These are phyloP conservation scores for Penicillium thymicola DNA, from an alignment of 2,329 filamentous ascomycete genomes.

Conservation along the genomic window DNA sequence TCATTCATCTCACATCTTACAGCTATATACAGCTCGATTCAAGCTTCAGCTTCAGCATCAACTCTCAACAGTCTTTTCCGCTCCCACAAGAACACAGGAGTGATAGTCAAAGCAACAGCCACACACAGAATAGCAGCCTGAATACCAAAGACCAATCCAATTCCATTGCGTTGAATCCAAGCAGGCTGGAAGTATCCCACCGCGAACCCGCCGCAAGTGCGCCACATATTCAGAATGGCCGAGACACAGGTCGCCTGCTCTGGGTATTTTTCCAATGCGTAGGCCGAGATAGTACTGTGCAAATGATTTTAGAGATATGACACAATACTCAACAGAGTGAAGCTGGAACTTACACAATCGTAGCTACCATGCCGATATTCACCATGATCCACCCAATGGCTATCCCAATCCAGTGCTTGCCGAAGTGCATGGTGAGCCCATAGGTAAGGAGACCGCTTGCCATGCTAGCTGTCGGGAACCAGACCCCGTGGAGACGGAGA, in stretches of 20 bases:
- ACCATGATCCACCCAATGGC: conserved; percentile 40
- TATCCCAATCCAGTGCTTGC: conserved; percentile 37
- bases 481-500: conserved; percentile 37
- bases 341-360: conserved; percentile 29
- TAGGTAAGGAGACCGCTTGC: conserved; percentile 33
- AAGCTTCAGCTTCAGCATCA: background rate
- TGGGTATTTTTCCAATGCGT: conserved; percentile 38
- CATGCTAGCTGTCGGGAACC: conserved; percentile 32
- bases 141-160: conserved; percentile 34
- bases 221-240: conserved; percentile 41
- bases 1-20: background rate
- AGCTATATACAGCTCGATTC: background rate
- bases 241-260: conserved; percentile 33
- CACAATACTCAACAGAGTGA: background rate
- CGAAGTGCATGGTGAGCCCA: conserved; percentile 34
- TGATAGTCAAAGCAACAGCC: conserved; percentile 27
- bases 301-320: background rate
- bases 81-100: conserved; percentile 21
- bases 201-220: conserved; percentile 38
- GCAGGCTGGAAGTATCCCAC: conserved; percentile 39
- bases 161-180: conserved; percentile 33
- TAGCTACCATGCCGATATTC: conserved; percentile 36
- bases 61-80: background rate
- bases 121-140: conserved; percentile 32
- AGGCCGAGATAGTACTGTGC: conserved; percentile 34